phyloP scores from a whole-genome alignment of 371 early-diverging fungal species.

The Homolaphlyctis polyrhiza region DNA sequence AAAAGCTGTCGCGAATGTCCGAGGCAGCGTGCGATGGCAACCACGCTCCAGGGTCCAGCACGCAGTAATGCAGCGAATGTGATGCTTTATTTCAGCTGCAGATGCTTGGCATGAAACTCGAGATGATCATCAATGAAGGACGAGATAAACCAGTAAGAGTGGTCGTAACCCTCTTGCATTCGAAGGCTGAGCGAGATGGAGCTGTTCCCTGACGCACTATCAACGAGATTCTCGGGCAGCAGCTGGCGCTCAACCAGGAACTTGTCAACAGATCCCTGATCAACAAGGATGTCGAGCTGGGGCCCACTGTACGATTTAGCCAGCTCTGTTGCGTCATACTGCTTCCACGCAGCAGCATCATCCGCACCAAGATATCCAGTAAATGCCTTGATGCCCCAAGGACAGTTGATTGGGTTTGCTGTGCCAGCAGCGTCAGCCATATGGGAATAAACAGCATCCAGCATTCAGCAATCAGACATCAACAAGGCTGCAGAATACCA shows the following conservation, averaged over 20 bases:
- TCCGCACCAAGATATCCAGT: constrained; percentile 64
- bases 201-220: constrained; percentile 32
- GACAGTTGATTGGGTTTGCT: constrained; percentile 57
- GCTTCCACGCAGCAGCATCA: constrained; percentile 49
- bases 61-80: too few species aligned
- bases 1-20: too few species aligned
- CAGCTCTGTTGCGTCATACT: constrained; percentile 72
- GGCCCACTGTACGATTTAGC: constrained; percentile 31
- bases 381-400: constrained; percentile 79
- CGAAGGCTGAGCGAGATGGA: constrained; percentile 53
- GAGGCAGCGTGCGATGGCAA: too few species aligned
- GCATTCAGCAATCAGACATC: background rate
- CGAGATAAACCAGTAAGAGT: constrained; percentile 77
- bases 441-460: background rate
- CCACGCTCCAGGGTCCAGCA: too few species aligned
- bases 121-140: constrained; percentile 76
- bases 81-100: too few species aligned
- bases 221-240: constrained; percentile 50
- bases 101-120: constrained; percentile 60
- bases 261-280: constrained; percentile 65
- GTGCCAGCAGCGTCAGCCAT: background rate
- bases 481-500: background rate
- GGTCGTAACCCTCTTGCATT: constrained; percentile 78
- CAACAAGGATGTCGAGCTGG: constrained; percentile 38
- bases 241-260: constrained; percentile 61